Conservation (phyloP, 73 alveolate species). For the Paramecium pentaurelia region DNA sequence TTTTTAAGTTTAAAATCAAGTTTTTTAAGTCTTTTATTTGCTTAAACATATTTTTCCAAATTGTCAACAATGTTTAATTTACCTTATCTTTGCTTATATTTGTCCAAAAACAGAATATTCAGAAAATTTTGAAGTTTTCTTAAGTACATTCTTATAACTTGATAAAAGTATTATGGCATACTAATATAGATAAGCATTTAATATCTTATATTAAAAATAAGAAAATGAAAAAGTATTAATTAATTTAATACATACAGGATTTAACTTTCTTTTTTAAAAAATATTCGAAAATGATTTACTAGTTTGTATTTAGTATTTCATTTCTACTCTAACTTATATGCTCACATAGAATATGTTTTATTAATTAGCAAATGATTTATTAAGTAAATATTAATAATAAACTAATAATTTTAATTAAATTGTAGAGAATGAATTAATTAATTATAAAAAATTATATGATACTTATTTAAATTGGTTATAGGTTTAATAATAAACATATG, state of each 20-base stretch:
- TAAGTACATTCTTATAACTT: not conserved
- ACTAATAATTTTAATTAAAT: not conserved
- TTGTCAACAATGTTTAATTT: not conserved
- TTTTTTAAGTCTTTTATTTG: not conserved
- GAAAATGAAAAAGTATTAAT: not conserved
- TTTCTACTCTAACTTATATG: not conserved
- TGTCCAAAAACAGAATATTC: constrained; percentile 7
- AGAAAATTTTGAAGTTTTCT: not conserved
- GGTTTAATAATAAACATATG: not conserved
- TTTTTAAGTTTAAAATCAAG: not conserved
- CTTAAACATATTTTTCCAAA: constrained; percentile 40
- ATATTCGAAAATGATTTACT: not conserved
- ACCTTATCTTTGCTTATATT: not conserved
- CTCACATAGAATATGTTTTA: not conserved
- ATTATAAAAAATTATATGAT: constrained; percentile 20
- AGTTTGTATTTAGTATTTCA: not conserved
- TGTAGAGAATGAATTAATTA: not conserved
- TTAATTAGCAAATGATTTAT: not conserved
- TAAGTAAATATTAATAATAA: not conserved
- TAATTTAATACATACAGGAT: not conserved
- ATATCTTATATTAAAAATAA: not conserved
- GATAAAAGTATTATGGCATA: not conserved
- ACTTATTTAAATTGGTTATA: not conserved
- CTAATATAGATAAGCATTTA: constrained; percentile 3
- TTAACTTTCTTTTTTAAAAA: not conserved